Evolutionary conservation across 2,329 filamentous ascomycete species (phyloP), one percentile per base, ranked within the genome.

Genomic region (Penicillium italicum): DNA sequence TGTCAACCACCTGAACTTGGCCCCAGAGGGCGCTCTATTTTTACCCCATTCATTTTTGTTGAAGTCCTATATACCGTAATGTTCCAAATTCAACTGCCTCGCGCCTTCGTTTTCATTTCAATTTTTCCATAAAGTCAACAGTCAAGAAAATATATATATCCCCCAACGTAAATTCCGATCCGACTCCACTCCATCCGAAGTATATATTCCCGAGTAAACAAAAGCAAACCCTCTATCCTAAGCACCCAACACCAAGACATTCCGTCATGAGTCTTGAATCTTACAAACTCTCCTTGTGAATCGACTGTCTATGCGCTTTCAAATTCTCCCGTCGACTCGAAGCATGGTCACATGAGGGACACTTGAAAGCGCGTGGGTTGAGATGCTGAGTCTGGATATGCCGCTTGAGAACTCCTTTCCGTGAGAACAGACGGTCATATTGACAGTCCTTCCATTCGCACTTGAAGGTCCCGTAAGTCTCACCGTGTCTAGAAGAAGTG

Each of bases 361-460:
- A 58, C 34, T 58, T 33, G 24, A 40, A 58, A 12, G 26, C 44
- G 5, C 43, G 8, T 1, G 53, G 56, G 28, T 26, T 44, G 5
- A 58, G 12, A 44, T 53, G 56, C 10, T 43, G 50, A 37, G 53
- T 48, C 34, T 43, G 26, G 5, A 56, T 36, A 5, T 58, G 56
- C 9, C 56, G 56, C 48, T 26, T 46, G 9, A 58, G 45, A 8
- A 48, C 43, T 0, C 48, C 48, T 31, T 56, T 51, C 14, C 53
- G 44, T 6, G 56, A 56, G 18, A 56, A 56, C 4, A 40, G 5
- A 12, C 53, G 43, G 8, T 43, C 41, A 37, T 53, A 56, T 18
- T 12, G 36, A 16, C 56, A 56, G n/a, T 36, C 53, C 28, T 46
- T 26, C 49, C 40, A 53, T 9, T 42, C 34, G 22, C 53, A 58